These are phyloP conservation scores for Pueraria montana DNA, from an alignment of 306 rosid species.

Conservation along the genomic window DNA sequence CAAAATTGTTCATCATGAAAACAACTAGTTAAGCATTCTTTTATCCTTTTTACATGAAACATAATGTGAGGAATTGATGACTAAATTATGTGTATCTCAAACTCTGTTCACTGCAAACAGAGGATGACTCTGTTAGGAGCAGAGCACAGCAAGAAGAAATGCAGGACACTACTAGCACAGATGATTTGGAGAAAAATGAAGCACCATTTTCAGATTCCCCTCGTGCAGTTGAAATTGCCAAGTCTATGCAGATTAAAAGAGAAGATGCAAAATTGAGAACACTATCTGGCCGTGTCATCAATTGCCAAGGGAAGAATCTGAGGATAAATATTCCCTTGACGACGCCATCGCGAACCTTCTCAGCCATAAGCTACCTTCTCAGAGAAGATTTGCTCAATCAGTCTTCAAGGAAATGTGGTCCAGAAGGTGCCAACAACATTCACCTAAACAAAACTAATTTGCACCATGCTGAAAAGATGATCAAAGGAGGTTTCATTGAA, in stretches of 20 bases:
- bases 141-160: slow-evolving; percentile 70
- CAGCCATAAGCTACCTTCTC: slow-evolving; percentile 87
- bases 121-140: slow-evolving; percentile 82
- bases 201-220: slow-evolving; percentile 57
- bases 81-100: slow-evolving; percentile 12
- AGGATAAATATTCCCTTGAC: slow-evolving; percentile 92
- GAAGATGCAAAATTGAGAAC: slow-evolving; percentile 71
- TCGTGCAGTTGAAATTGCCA: slow-evolving; percentile 55
- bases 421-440: slow-evolving; percentile 73
- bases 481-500: slow-evolving; percentile 89
- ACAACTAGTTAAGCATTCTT: neutral
- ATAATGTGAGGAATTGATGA: neutral
- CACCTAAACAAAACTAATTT: slow-evolving; percentile 76
- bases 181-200: slow-evolving; percentile 72
- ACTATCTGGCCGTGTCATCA: slow-evolving; percentile 68
- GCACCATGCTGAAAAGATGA: slow-evolving; percentile 96
- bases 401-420: slow-evolving; percentile 74
- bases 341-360: slow-evolving; percentile 87
- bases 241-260: slow-evolving; percentile 56
- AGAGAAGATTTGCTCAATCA: slow-evolving; percentile 84
- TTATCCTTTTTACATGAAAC: neutral
- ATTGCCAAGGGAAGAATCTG: slow-evolving; percentile 85
- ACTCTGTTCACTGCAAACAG: slow-evolving; percentile 55
- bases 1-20: neutral
- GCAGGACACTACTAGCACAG: slow-evolving; percentile 59